These are phyloP conservation scores for Salvia rosmarinus DNA, from an alignment of 257 asterid genomes.

Conservation along the genomic window DNA sequence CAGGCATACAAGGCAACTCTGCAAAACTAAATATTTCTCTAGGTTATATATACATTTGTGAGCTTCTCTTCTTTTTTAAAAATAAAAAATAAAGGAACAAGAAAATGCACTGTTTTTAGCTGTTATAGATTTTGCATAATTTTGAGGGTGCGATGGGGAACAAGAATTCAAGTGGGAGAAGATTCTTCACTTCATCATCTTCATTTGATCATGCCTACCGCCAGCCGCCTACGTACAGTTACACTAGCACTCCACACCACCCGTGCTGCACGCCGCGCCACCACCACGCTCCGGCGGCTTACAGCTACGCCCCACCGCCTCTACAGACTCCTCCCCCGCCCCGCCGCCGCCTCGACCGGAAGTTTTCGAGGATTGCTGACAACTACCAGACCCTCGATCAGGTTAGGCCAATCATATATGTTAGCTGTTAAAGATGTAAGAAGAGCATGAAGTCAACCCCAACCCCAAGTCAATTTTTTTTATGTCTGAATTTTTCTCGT, in stretches of 20 bases:
- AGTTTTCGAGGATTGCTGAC: slow-evolving; percentile 50
- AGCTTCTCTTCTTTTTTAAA: too few relatives aligned
- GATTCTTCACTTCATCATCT: slow-evolving; percentile 35
- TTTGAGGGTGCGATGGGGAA: slow-evolving; percentile 40
- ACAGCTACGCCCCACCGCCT: slow-evolving; percentile 31
- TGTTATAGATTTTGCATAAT: background rate
- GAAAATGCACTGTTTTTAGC: too few relatives aligned
- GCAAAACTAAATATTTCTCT: background rate
- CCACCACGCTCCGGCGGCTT: slow-evolving; percentile 42
- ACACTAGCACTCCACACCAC: slow-evolving; percentile 34
- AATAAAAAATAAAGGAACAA: too few relatives aligned
- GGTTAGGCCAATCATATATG: too few relatives aligned
- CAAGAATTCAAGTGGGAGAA: slow-evolving; percentile 41
- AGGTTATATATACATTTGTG: background rate
- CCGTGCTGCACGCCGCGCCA: slow-evolving; percentile 41
- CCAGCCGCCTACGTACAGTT: slow-evolving; percentile 4
- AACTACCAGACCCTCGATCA: slow-evolving; percentile 51
- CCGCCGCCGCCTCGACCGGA: slow-evolving; percentile 35
- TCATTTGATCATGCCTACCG: slow-evolving; percentile 41
- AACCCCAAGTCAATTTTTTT: background rate
- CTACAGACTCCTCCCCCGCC: slow-evolving; percentile 28
- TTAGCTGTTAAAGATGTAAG: too few relatives aligned
- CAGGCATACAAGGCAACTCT: too few relatives aligned
- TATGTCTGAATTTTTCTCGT: background rate
- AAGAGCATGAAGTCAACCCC: slow-evolving; percentile 10